Conservation (phyloP, 2,329 filamentous ascomycete genomes). For the Phyllosticta capitalensis region DNA sequence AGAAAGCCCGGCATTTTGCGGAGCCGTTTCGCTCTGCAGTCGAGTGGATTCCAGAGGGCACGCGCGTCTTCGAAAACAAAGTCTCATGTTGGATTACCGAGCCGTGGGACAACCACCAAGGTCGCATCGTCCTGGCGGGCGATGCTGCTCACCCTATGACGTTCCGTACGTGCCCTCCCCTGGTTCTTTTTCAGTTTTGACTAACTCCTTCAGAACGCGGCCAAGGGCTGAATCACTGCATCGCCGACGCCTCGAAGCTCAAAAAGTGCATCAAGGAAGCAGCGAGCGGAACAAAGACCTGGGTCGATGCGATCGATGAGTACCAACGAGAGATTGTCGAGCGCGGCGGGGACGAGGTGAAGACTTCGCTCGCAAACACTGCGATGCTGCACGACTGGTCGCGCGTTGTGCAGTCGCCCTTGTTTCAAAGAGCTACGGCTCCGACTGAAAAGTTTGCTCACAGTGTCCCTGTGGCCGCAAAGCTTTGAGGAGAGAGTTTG, state of each 20-base stretch:
- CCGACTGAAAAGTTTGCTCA: neutral
- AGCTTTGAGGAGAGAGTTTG: neutral
- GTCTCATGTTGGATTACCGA: conserved; percentile 27
- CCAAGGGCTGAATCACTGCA: conserved; percentile 39
- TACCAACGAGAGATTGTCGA: conserved; percentile 34
- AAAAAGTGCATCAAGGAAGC: conserved; percentile 14
- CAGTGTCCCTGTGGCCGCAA: neutral
- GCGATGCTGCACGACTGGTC: conserved; percentile 29
- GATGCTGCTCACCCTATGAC: conserved; percentile 35
- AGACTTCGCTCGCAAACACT: conserved; percentile 24
- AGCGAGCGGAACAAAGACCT: neutral
- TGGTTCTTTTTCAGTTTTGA: neutral
- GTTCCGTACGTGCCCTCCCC: conserved; percentile 15
- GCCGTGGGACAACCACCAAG: conserved; percentile 24
- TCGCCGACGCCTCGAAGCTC: conserved; percentile 32
- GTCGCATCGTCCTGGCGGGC: conserved; percentile 26
- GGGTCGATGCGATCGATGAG: conserved; percentile 13
- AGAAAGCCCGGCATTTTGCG: conserved; percentile 20
- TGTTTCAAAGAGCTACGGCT: conserved; percentile 26
- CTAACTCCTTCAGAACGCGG: conserved; percentile 28
- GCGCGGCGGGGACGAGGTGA: conserved; percentile 24
- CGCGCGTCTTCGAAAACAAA: conserved; percentile 24
- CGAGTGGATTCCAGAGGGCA: conserved; percentile 26
- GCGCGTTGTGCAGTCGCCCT: conserved; percentile 23
- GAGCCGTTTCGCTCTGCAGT: conserved; percentile 32